Percentiles rank a stretch among this genome's conserved stretches.
Evolutionary conservation across 371 early-diverging fungal species (phyloP).

Genomic region (Mucor plumbeus): DNA sequence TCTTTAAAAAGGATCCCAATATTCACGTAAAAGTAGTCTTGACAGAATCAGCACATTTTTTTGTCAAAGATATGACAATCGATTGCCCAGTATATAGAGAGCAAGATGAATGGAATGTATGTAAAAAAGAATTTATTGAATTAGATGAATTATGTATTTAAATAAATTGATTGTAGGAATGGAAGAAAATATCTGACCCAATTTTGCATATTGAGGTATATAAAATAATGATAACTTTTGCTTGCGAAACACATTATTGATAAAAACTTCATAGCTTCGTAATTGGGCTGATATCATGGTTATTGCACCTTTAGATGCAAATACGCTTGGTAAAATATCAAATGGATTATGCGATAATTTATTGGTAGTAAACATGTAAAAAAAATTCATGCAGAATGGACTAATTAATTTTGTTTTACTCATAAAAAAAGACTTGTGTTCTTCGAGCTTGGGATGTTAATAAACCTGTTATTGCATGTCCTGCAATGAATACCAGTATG

Average conservation of each 20-base stretch:
- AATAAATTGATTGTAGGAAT: constrained; percentile 47
- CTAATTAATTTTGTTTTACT: not conserved
- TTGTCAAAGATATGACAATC: constrained; percentile 67
- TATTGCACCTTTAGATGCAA: constrained; percentile 93
- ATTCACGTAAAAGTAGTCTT: constrained; percentile 75
- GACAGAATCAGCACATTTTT: constrained; percentile 81
- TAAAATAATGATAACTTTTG: not conserved
- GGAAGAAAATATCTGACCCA: constrained; percentile 86
- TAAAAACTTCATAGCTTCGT: constrained; percentile 63
- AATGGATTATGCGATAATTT: constrained; percentile 95
- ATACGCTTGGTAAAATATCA: constrained; percentile 92
- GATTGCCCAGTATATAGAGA: constrained; percentile 72
- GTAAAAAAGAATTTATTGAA: not conserved
- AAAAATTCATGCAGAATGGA: not conserved
- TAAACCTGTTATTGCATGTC: constrained; percentile 79
- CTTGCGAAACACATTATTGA: not conserved
- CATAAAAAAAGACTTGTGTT: constrained; percentile 77
- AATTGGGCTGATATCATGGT: constrained; percentile 95
- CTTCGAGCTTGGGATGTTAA: constrained; percentile 88
- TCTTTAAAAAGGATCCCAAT: constrained; percentile 27
- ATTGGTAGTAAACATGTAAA: constrained; percentile 54
- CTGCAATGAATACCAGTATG: constrained; percentile 99
- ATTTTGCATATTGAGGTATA: constrained; percentile 92
- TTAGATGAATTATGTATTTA: not conserved
- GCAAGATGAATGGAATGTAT: constrained; percentile 86